Base-by-base conservation (phyloP, 768 basidiomycete genomes). In the Trametes cubensis region DNA sequence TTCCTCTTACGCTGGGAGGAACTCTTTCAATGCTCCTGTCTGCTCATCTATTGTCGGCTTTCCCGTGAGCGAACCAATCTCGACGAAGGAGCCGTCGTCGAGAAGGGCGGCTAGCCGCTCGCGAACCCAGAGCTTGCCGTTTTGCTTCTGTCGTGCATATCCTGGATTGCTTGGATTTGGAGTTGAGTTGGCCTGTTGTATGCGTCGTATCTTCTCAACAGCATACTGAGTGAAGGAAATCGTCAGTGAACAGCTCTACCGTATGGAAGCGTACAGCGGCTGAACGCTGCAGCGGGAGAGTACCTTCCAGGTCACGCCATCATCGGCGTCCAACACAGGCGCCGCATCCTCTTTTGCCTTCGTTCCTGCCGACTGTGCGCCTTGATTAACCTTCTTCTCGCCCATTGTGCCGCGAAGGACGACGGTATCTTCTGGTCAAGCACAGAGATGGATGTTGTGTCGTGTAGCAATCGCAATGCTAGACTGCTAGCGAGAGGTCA, bases 51-150 rank as follows among this genome's bases (percentile, higher is more conserved):
- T 15, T 4, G 49, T 47, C 0, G 62, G 62, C 40, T 58, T 67
- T 4, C 66, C 66, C 17, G 66, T 58, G 17, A 67, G 42, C 5
- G 66, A 64, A n/a, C 66, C 66, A 11, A 67, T 38, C 34, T 67
- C 66, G 18, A 38, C 14, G 55, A 63, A 67, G 6, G 66, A 58
- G 10, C 49, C 59, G 11, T 14, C 4, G 41, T 67, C 66, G 15
- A 67, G 58, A 10, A 67, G 49, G 21, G 62, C 58, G 28, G 44
- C 60, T 7, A 67, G 55, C 34, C 66, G 15, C 26, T 67, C 62
- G n/a, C 60, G 59, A 23, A 67, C 60, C 66, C 66, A 67, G 40
- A 64, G 60, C 56, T 67, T 67, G 49, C 66, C 62, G 34, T 51
- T 56, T 34, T 57, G 38, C 46, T 64, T 63, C 51, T 67, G 66